These are phyloP conservation scores for Gossypium australe DNA, from an alignment of 345 rosid species.

Conservation along the genomic window DNA sequence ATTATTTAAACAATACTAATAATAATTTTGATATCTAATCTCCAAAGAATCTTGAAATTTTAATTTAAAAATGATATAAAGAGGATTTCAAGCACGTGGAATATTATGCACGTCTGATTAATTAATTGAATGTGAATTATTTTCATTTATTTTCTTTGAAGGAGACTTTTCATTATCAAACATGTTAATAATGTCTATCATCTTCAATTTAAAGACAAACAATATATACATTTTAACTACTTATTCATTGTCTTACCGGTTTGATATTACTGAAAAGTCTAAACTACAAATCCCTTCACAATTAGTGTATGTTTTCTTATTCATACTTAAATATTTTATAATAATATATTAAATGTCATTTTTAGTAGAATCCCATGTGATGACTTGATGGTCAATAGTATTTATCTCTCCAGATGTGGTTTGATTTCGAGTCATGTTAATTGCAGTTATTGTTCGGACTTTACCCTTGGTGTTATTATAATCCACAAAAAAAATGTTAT, in stretches of 20 bases:
- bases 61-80: background rate
- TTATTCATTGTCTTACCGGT: background rate
- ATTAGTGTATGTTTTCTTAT: background rate
- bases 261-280: background rate
- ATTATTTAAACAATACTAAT: background rate
- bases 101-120: background rate
- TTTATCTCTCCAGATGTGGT: too few species aligned
- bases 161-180: background rate
- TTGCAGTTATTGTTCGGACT: too few species aligned
- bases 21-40: background rate
- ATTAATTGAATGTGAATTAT: background rate
- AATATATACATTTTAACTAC: background rate
- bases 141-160: background rate
- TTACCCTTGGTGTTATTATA: too few species aligned
- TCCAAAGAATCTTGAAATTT: background rate
- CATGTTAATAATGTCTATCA: background rate
- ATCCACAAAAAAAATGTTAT: too few species aligned
- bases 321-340: too few species aligned
- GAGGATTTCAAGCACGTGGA: background rate
- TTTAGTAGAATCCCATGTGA: too few species aligned
- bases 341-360: too few species aligned
- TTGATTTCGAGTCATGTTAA: too few species aligned
- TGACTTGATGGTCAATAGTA: fast-evolving
- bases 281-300: background rate
- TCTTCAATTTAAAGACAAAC: background rate